Percentiles rank a stretch among this genome's conserved stretches.
Evolutionary conservation across 2,329 filamentous ascomycete genomes (phyloP).

Genomic region (Trichophyton rubrum): DNA sequence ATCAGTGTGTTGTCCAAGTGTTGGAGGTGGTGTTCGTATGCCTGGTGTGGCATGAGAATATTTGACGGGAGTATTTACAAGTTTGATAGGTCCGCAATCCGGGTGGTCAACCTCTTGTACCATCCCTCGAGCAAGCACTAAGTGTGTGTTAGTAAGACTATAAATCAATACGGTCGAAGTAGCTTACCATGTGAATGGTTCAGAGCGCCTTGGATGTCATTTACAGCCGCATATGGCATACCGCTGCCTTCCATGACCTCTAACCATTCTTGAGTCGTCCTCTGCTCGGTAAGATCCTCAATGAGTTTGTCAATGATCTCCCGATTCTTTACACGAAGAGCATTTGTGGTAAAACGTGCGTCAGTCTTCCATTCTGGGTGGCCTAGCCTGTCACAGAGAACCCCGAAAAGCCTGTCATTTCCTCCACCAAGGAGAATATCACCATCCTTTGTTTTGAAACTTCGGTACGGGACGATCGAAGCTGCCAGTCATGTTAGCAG

Average conservation of each 20-base stretch:
- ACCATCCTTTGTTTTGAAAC: conserved; percentile 55
- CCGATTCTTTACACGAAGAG: conserved; percentile 53
- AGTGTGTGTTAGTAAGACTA: conserved; percentile 5
- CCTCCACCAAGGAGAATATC: conserved; percentile 53
- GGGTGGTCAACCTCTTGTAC: conserved; percentile 76
- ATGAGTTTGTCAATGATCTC: conserved; percentile 65
- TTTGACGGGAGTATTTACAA: conserved; percentile 92
- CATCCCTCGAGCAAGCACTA: conserved; percentile 67
- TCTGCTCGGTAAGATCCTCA: conserved; percentile 58
- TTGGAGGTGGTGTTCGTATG: conserved; percentile 67
- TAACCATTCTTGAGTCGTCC: conserved; percentile 81
- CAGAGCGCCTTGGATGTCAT: conserved; percentile 76
- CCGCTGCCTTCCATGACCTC: conserved; percentile 76
- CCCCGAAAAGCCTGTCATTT: conserved; percentile 50
- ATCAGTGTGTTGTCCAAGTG: conserved; percentile 74
- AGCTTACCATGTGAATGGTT: conserved; percentile 66
- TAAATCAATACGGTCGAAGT: background rate
- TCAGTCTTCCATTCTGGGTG: conserved; percentile 48
- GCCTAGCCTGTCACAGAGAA: conserved; percentile 46
- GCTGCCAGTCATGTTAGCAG: conserved; percentile 37
- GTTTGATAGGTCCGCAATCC: conserved; percentile 68
- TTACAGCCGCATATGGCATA: conserved; percentile 89
- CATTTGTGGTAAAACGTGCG: conserved; percentile 46
- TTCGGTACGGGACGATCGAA: conserved; percentile 92
- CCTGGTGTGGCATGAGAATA: conserved; percentile 71